phyloP scores from a whole-genome alignment of 2,329 filamentous ascomycete genomes.

The Zymoseptoria passerinii region DNA sequence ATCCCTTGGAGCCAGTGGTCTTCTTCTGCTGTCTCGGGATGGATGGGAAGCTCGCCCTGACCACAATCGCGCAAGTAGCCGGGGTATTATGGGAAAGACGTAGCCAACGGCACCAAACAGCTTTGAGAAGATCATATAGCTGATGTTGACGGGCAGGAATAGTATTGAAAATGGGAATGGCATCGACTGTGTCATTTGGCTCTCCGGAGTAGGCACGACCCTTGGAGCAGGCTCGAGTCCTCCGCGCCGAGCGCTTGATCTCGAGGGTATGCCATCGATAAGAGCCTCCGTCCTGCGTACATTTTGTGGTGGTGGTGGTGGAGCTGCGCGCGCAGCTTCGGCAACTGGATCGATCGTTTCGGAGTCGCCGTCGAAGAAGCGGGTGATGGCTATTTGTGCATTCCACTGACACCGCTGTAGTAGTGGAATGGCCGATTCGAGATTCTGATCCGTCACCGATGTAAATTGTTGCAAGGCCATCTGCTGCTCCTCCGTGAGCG shows the following conservation, averaged over 20 bases:
- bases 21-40: slow-evolving; percentile 54
- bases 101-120: slow-evolving; percentile 66
- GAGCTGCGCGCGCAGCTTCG: slow-evolving; percentile 58
- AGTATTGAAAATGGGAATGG: slow-evolving; percentile 70
- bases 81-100: slow-evolving; percentile 72
- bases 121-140: slow-evolving; percentile 63
- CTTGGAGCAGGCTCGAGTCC: slow-evolving; percentile 66
- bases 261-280: slow-evolving; percentile 42
- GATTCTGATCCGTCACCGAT: slow-evolving; percentile 75
- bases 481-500: slow-evolving; percentile 71
- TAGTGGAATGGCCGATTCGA: slow-evolving; percentile 66
- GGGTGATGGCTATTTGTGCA: slow-evolving; percentile 88
- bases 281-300: slow-evolving; percentile 65
- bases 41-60: slow-evolving; percentile 49
- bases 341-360: slow-evolving; percentile 75
- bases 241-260: slow-evolving; percentile 20
- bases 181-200: slow-evolving; percentile 57
- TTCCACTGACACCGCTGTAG: slow-evolving; percentile 92
- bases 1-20: slow-evolving; percentile 74
- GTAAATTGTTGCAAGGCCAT: slow-evolving; percentile 80
- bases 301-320: slow-evolving; percentile 55
- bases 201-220: slow-evolving; percentile 67
- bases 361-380: slow-evolving; percentile 95
- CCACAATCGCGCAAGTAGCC: slow-evolving; percentile 44
- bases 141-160: slow-evolving; percentile 70